Base-by-base conservation (phyloP, 2,329 filamentous ascomycete genomes). In the Pseudonectria buxi region DNA sequence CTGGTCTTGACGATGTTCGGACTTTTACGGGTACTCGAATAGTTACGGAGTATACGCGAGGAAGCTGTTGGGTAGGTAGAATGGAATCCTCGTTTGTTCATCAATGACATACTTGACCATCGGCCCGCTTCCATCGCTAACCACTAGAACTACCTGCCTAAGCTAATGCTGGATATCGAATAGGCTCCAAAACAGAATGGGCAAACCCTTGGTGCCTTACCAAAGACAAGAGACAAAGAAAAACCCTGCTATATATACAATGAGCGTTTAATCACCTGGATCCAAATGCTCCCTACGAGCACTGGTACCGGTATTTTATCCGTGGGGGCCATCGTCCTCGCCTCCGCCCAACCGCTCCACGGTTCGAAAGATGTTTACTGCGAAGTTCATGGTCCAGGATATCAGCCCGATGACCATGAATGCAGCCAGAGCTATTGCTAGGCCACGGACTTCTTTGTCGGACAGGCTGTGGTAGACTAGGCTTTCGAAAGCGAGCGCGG, bases 351-450 rank as follows among this genome's bases (percentile, higher is more conserved):
- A 65, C 39, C 74, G 69, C 48, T 80, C 74, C 24, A 82, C 76
- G 25, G 79, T 67, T 44, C 83, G 75, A 55, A 88, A 81, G 40
- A 88, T 78, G 61, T 87, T 95, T 39, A 95, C 81, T 32, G 83
- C 78, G 63, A 96, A 94, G 14, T 87, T 95, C 58, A 83, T 72
- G 41, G 90, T 74, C 90, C 90, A 96, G n/a, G 86, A 82, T 41
- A 94, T 70, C 39, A 95, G 69, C 9, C 86, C 86, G 39, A 95
- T 71, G 33, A 94, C 67, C 49, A 95, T 71, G 35, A 94, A 83
- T 7, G 76, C 81, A 28, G 86, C 83, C 43, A 96, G 64, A 4
- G 83, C 82, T 55, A 80, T 78, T 47, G 70, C 71, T 33, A 73
- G 53, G 26, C 83, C 77, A 28, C 78, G 67, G 28, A 68, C 60